These are phyloP conservation scores for Colletotrichum tofieldiae DNA, from an alignment of 2,329 filamentous ascomycete species.

Conservation along the genomic window DNA sequence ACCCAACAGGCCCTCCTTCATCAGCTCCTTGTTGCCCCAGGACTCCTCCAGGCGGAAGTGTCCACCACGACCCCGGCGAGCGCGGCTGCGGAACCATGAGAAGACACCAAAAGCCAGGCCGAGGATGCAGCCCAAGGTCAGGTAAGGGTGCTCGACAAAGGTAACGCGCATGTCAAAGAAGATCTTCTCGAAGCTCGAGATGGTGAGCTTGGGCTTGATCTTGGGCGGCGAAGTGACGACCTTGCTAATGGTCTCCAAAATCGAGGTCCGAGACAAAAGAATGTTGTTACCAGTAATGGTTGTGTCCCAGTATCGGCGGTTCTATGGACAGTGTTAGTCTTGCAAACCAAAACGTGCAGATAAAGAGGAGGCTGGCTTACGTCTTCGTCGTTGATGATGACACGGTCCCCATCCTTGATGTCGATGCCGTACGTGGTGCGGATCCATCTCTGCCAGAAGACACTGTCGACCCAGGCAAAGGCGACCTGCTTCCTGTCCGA, in stretches of 20 bases:
- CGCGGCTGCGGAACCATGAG: slow-evolving; percentile 69
- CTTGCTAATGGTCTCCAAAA: slow-evolving; percentile 87
- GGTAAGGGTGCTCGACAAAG: slow-evolving; percentile 72
- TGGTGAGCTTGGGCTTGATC: slow-evolving; percentile 84
- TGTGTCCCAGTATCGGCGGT: slow-evolving; percentile 94
- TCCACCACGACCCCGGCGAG: slow-evolving; percentile 68
- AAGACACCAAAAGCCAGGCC: slow-evolving; percentile 69
- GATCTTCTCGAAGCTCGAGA: slow-evolving; percentile 78
- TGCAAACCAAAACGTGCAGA: background rate
- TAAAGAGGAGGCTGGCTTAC: slow-evolving; percentile 77
- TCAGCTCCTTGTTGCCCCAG: slow-evolving; percentile 66
- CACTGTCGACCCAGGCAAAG: slow-evolving; percentile 97
- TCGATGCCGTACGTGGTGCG: slow-evolving; percentile 95
- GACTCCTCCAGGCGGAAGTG: slow-evolving; percentile 76
- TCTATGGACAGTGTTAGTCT: slow-evolving; percentile 65
- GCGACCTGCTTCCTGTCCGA: slow-evolving; percentile 89
- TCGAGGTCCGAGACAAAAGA: slow-evolving; percentile 88
- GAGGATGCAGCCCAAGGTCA: slow-evolving; percentile 71
- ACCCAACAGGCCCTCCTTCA: slow-evolving; percentile 76
- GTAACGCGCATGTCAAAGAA: slow-evolving; percentile 76
- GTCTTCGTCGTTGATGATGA: slow-evolving; percentile 97
- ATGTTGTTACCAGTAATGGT: slow-evolving; percentile 93
- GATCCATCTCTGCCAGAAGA: slow-evolving; percentile 98
- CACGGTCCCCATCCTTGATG: slow-evolving; percentile 87
- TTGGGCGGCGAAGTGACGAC: slow-evolving; percentile 78